These are phyloP conservation scores for Pisolithus thermaeus DNA, from an alignment of 1,284 basidiomycete genomes.

Conservation along the genomic window DNA sequence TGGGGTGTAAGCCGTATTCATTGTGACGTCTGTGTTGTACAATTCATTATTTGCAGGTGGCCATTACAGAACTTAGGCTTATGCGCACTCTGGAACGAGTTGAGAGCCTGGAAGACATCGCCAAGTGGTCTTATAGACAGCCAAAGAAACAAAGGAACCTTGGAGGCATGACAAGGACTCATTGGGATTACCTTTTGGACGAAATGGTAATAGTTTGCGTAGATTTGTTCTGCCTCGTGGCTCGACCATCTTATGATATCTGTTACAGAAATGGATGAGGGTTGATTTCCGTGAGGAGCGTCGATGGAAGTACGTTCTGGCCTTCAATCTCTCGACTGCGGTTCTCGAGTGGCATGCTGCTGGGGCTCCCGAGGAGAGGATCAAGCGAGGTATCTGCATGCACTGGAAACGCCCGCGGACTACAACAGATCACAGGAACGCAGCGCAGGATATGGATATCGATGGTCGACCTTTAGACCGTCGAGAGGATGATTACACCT, in stretches of 20 bases:
- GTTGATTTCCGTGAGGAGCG: constrained; percentile 93
- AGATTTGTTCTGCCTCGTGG: not conserved
- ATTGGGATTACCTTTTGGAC: constrained; percentile 95
- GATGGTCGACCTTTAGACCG: constrained; percentile 13
- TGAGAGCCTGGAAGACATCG: constrained; percentile 76
- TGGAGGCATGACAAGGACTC: constrained; percentile 77
- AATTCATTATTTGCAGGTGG: constrained; percentile 44
- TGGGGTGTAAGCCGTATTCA: constrained; percentile 58
- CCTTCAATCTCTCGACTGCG: constrained; percentile 80
- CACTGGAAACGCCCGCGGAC: constrained; percentile 51
- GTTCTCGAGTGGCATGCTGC: constrained; percentile 87
- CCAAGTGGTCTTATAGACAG: constrained; percentile 91
- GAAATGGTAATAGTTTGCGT: constrained; percentile 72
- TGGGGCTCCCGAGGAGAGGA: constrained; percentile 56
- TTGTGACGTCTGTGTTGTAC: not conserved
- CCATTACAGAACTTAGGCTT: constrained; percentile 70
- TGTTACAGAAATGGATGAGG: constrained; percentile 87
- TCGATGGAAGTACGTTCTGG: constrained; percentile 86
- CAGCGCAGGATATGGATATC: constrained; percentile 26
- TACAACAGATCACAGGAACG: constrained; percentile 22
- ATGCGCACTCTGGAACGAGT: constrained; percentile 82
- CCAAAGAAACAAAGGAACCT: constrained; percentile 88
- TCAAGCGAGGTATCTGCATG: constrained; percentile 63
- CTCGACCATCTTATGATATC: constrained; percentile 4
- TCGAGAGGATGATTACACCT: constrained; percentile 9